Evolutionary conservation across 2,329 filamentous ascomycete species (phyloP), one percentile per base, ranked within the genome.

Genomic region (Penicillium sp.): DNA sequence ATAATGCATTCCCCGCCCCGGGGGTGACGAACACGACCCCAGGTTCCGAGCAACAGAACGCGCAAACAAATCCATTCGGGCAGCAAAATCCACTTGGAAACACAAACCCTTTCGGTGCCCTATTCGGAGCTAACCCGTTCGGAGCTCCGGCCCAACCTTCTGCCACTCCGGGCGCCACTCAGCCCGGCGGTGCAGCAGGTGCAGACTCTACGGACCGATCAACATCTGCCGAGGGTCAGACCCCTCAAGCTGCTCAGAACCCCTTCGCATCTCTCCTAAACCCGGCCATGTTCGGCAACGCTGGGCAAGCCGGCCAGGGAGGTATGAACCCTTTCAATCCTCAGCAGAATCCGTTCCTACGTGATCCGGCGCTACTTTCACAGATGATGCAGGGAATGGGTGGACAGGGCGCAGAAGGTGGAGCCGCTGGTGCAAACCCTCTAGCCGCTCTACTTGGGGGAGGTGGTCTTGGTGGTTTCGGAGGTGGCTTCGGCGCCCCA

Each of bases 1-100:
- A 76, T 40, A 65, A 69, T 41, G 79, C 84, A 6, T 97, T 99
- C 70, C 92, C 94, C 13, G 93, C 93, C 47, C 94, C 94, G 2
- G 94, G 94, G 9, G 86, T 88, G 21, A 97, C 93, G 35, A 91
- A 97, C 72, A 95, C 86, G 31, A 96, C 91, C 64, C 66, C 68
- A 32, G 64, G 62, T 40, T 51, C 59, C 37, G 71, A 75, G 50
- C 73, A 70, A 50, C 71, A 73, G 51, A 70, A 70, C 60, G 71
- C 60, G 12, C 56, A 41, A 31, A 25, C 35, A 34, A 64, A 63
- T 21, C 63, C 62, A 16, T 64, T 65, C 8, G 48, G 48, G 16
- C 59, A 60, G 44, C 53, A 52, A n/a, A 63, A 60, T 31, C 56
- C 60, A 1, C 21, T 55, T 25, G 63, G 52, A 12, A 41, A 41